Percentiles rank a stretch among this genome's conserved stretches.
Evolutionary conservation across 768 basidiomycete species (phyloP).

Genomic region (Phlebiopsis flavidoalba): DNA sequence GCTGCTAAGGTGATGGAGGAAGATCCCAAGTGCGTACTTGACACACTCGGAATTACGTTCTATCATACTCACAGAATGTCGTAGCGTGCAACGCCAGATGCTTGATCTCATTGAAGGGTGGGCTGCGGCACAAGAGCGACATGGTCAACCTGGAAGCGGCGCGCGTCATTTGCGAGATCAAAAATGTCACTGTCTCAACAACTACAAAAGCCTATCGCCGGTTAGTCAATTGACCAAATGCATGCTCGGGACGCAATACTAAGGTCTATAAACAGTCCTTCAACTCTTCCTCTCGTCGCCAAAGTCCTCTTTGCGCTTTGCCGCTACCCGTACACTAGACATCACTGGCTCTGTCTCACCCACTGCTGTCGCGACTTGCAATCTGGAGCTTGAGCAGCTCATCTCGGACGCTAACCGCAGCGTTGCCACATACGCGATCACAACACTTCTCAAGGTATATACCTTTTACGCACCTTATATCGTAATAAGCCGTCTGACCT

Average conservation of each 20-base stretch:
- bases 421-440: conserved; percentile 98
- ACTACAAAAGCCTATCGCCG: conserved; percentile 82
- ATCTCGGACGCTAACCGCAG: conserved; percentile 95
- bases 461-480: neutral
- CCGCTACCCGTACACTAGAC: conserved; percentile 95
- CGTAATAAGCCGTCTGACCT: conserved; percentile 10
- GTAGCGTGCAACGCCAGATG: conserved; percentile 87
- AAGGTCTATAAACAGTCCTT: conserved; percentile 49
- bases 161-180: conserved; percentile 95
- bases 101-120: conserved; percentile 91
- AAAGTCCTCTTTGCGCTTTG: conserved; percentile 93
- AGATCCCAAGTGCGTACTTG: conserved; percentile 81
- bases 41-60: neutral
- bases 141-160: conserved; percentile 99
- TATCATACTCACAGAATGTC: conserved; percentile 3
- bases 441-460: conserved; percentile 88
- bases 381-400: conserved; percentile 93
- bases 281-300: conserved; percentile 96
- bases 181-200: conserved; percentile 72
- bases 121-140: conserved; percentile 95
- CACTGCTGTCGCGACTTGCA: conserved; percentile 82
- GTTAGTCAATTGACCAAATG: conserved; percentile 37
- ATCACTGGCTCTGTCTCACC: conserved; percentile 81
- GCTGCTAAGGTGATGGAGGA: conserved; percentile 99
- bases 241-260: conserved; percentile 1